These are phyloP conservation scores for Fennellomyces sp. DNA, from an alignment of 371 early-diverging fungal species.

Conservation along the genomic window DNA sequence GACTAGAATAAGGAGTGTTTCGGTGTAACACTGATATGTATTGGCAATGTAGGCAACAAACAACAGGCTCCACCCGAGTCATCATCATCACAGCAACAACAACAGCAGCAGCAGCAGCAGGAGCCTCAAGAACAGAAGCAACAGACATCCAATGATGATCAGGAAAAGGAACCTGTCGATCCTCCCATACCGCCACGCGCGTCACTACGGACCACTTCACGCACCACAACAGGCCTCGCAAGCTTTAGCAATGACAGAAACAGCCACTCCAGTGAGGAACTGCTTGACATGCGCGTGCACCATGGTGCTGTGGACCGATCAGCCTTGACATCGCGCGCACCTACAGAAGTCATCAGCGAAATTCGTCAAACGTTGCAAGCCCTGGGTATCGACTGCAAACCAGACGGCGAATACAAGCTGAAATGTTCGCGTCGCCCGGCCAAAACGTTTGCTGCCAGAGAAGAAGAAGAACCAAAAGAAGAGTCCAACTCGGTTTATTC, in stretches of 20 bases:
- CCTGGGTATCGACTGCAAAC: conserved; percentile 13
- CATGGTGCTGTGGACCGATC: conserved; percentile 12
- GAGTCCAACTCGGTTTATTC: background rate
- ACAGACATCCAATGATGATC: too few relatives aligned
- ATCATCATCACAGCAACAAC: background rate
- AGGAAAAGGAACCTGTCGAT: too few relatives aligned
- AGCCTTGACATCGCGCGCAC: conserved; percentile 12
- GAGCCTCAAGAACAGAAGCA: background rate
- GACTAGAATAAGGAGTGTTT: too few relatives aligned
- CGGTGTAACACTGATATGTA: background rate
- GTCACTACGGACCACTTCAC: background rate
- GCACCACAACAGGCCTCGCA: background rate
- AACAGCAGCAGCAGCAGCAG: background rate
- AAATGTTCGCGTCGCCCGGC: conserved; percentile 15
- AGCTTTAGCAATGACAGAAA: too few relatives aligned
- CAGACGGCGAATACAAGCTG: conserved; percentile 12
- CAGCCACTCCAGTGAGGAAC: background rate
- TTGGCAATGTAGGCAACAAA: background rate
- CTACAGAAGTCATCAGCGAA: conserved; percentile 6
- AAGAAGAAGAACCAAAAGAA: background rate
- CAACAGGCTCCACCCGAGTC: background rate
- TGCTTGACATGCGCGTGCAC: conserved; percentile 5
- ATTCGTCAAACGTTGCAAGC: conserved; percentile 12
- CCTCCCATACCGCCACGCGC: background rate
- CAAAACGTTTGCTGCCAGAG: background rate